Conservation (phyloP, 2,329 filamentous ascomycete species). For the Trichoderma polysporum region DNA sequence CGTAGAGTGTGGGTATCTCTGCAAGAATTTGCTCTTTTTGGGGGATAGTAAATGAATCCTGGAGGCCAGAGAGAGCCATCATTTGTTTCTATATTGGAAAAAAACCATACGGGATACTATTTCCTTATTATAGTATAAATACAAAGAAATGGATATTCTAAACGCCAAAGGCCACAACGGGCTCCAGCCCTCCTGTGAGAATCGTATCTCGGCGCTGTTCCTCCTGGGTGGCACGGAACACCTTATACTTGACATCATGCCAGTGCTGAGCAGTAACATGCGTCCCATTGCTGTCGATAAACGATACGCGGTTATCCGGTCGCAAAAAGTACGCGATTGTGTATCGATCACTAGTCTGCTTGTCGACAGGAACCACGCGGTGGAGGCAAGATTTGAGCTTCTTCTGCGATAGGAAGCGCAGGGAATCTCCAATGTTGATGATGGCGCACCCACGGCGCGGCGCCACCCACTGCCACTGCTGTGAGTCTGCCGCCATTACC, state of each 20-base stretch:
- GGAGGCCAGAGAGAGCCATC: too few species aligned
- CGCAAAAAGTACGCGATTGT: background rate
- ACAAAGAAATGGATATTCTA: too few species aligned
- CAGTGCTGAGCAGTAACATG: background rate
- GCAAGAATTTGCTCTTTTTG: too few species aligned
- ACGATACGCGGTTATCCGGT: background rate
- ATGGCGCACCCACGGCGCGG: constrained; percentile 32
- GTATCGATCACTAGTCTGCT: background rate
- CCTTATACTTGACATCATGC: background rate
- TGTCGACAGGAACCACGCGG: background rate
- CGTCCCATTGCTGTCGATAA: constrained; percentile 19
- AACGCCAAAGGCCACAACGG: too few species aligned
- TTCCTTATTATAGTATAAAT: too few species aligned
- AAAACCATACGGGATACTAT: too few species aligned
- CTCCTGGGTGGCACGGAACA: too few species aligned
- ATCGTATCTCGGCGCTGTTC: too few species aligned
- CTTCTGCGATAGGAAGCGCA: constrained; percentile 23
- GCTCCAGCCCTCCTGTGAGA: too few species aligned
- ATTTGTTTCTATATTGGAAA: too few species aligned
- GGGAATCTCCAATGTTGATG: constrained; percentile 36
- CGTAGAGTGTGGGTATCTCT: too few species aligned
- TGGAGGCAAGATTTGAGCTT: background rate
- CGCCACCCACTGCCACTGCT: constrained; percentile 28
- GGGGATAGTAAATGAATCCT: too few species aligned
- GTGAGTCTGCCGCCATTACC: constrained; percentile 6